A percentile compares a stretch with the other conserved stretches of the same genome.
phyloP scores from a whole-genome alignment of 805 yeast genomes.

The Pichia sporocuriosa region DNA sequence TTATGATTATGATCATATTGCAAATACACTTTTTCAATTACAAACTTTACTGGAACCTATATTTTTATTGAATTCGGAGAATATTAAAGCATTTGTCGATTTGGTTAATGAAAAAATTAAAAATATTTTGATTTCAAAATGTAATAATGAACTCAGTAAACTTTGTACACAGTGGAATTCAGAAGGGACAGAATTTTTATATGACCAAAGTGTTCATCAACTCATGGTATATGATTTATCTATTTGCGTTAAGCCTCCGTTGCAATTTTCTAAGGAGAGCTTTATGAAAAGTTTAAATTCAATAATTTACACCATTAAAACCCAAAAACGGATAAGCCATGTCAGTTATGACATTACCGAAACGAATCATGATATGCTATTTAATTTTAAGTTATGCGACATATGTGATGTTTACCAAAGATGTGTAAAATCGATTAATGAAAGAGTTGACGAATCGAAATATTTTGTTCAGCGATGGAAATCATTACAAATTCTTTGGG shows the following conservation, averaged over 20 bases:
- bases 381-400: neutral
- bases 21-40: constrained; percentile 19
- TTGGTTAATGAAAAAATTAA: constrained; percentile 30
- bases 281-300: constrained; percentile 26
- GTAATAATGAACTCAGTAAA: constrained; percentile 12
- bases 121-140: constrained; percentile 26
- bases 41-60: constrained; percentile 33
- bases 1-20: constrained; percentile 20
- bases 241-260: constrained; percentile 35
- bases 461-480: constrained; percentile 36
- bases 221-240: constrained; percentile 33
- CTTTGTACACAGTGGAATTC: constrained; percentile 9
- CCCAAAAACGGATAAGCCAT: constrained; percentile 23
- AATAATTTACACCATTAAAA: constrained; percentile 16
- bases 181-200: constrained; percentile 19
- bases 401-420: no score
- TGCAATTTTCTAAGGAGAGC: constrained; percentile 31
- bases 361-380: neutral
- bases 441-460: neutral
- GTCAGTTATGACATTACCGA: constrained; percentile 14
- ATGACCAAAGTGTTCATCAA: constrained; percentile 22
- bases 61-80: constrained; percentile 31
- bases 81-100: constrained; percentile 28
- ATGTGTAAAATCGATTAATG: neutral
- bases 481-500: constrained; percentile 54